Percentiles rank a stretch among this genome's conserved stretches.
Evolutionary conservation across 352 stramenopile species (phyloP).

Genomic region (Pythium dissotocum): DNA sequence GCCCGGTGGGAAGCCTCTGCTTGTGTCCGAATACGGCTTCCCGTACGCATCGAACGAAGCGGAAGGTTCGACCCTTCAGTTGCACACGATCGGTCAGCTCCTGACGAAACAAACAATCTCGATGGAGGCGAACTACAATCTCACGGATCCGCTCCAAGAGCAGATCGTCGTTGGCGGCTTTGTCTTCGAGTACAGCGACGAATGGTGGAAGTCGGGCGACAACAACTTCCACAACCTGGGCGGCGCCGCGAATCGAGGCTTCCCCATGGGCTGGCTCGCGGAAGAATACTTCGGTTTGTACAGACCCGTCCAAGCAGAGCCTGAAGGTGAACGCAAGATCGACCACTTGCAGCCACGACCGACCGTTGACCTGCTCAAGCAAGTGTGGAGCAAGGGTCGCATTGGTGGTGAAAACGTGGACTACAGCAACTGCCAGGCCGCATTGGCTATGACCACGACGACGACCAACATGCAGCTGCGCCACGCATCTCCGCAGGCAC

Average conservation of each 20-base stretch:
- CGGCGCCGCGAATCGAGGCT: conserved; percentile 41
- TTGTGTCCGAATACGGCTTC: conserved; percentile 66
- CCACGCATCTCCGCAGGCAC: not conserved
- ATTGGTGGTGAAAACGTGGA: conserved; percentile 42
- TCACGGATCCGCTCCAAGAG: conserved; percentile 42
- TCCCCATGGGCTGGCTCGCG: conserved; percentile 62
- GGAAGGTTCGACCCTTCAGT: conserved; percentile 40
- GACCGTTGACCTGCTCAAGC: conserved; percentile 49
- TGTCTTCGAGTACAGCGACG: conserved; percentile 77
- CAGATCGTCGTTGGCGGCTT: conserved; percentile 66
- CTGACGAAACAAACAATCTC: conserved; percentile 47
- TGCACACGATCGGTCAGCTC: conserved; percentile 44
- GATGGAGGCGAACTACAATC: conserved; percentile 61
- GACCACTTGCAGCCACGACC: conserved; percentile 42
- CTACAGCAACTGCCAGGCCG: conserved; percentile 34
- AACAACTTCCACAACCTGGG: conserved; percentile 55
- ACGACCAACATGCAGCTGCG: conserved; percentile 8
- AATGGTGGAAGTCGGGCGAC: conserved; percentile 72
- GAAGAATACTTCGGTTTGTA: conserved; percentile 71
- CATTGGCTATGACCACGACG: not conserved
- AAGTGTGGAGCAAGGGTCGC: conserved; percentile 41
- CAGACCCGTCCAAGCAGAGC: conserved; percentile 13
- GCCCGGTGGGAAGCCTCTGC: conserved; percentile 43
- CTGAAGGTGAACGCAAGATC: conserved; percentile 5
- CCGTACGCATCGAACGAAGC: conserved; percentile 55